A percentile compares a stretch with the other conserved stretches of the same genome.
These are phyloP conservation scores for Candida sonorensis DNA, from an alignment of 805 yeast genomes.

Conservation along the genomic window DNA sequence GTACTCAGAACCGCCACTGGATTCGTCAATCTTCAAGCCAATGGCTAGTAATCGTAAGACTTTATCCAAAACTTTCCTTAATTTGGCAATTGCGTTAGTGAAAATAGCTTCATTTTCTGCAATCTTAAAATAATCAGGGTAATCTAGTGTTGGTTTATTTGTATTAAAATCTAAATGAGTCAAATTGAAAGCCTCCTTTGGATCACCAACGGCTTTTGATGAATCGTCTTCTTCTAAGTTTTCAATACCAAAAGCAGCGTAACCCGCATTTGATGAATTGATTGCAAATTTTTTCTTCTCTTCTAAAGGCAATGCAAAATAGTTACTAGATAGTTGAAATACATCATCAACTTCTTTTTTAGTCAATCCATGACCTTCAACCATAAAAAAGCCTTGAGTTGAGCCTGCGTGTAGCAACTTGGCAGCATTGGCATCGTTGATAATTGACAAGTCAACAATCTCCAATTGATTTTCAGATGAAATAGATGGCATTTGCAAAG, in stretches of 20 bases:
- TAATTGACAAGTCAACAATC: constrained; percentile 34
- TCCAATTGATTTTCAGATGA: constrained; percentile 39
- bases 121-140: constrained; percentile 45
- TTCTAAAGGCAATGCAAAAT: constrained; percentile 30
- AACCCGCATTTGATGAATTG: constrained; percentile 37
- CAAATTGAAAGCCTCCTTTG: constrained; percentile 64
- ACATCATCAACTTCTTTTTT: constrained; percentile 32
- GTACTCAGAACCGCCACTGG: constrained; percentile 44
- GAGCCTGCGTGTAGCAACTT: constrained; percentile 39
- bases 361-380: constrained; percentile 46
- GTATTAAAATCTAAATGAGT: constrained; percentile 42
- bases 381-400: constrained; percentile 43
- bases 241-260: constrained; percentile 35
- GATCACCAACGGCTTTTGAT: constrained; percentile 39
- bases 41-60: constrained; percentile 45
- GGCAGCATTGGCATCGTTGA: constrained; percentile 28
- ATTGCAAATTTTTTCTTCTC: constrained; percentile 30
- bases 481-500: no score
- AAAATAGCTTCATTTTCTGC: constrained; percentile 33
- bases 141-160: constrained; percentile 33
- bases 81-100: constrained; percentile 15
- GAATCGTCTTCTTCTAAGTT: constrained; percentile 23
- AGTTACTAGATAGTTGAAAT: constrained; percentile 28
- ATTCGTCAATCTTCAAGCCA: constrained; percentile 51
- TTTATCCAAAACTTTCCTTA: constrained; percentile 5